Base-by-base conservation (phyloP, 139 green algal genomes). In the Marvania coccoides region DNA sequence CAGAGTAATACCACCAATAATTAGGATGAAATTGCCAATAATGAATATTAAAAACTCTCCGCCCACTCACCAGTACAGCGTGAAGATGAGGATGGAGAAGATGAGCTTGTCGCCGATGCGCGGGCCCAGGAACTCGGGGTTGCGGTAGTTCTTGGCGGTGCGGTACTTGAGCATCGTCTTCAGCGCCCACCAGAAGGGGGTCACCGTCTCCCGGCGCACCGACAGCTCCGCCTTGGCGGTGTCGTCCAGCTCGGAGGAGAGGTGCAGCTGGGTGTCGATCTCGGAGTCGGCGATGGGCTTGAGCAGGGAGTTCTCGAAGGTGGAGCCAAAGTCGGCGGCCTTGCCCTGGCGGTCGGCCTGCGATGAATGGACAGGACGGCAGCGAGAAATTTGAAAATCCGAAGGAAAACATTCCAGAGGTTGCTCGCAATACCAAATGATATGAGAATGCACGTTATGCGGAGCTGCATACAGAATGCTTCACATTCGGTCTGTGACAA, bases 81-180 rank as follows among this genome's bases (percentile, higher is more conserved):
- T 83, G 60, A 87, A 82, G 30, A 93, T 82, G 39, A 91, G 71
- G 51, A 87, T 57, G 28, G 60, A 70, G 37, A 74, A 47, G 15
- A 77, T 57, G 33, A 79, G 14, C 75, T 93, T 93, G 75, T 95
- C 85, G 5, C 64, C 76, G 26, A 92, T 77, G 35, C 88, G 81
- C 8, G 88, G 80, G 0, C 83, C 81, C 53, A 93, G 63, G 64
- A 84, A 68, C 3, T 74, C 58, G 13, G 60, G 56, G 61, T 84
- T 73, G 12, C 46, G 59, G 74, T 86, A 90, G 81, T 94, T 89
- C 48, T 76, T 77, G 5, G 36, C 37, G 2, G 78, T 86, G 55
- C 87, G 81, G 74, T 92, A 93, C 74, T 83, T 83, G 39, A 90
- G 54, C 14, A 91, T 47, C 4, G 70, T 81, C 33, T 30, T 63